phyloP scores from a whole-genome alignment of 2,329 filamentous ascomycete genomes.

The Aureobasidium sp. region DNA sequence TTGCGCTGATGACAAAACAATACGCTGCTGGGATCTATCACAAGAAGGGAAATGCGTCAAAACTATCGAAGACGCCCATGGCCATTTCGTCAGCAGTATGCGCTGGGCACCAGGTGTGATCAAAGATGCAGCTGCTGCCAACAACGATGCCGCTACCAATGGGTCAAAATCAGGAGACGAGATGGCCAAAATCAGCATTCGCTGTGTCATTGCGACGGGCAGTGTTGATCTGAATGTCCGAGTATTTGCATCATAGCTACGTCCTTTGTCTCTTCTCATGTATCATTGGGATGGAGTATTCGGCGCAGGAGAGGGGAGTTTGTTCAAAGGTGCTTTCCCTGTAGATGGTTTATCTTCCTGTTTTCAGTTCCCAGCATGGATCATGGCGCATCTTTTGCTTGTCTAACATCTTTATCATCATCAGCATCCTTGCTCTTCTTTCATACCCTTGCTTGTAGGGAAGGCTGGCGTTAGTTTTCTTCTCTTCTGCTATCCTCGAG shows the following conservation, averaged over 20 bases:
- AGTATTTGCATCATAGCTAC: conserved; percentile 56
- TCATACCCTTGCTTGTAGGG: not conserved
- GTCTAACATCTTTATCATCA: not conserved
- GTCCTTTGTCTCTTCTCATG: not conserved
- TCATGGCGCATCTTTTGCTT: not conserved
- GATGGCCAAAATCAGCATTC: conserved; percentile 54
- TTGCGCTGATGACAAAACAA: conserved; percentile 80
- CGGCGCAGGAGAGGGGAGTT: not conserved
- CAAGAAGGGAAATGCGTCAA: conserved; percentile 90
- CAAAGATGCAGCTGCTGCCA: conserved; percentile 44
- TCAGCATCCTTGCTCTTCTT: not conserved
- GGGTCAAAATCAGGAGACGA: conserved; percentile 27
- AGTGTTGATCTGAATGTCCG: conserved; percentile 74
- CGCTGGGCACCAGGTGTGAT: conserved; percentile 74
- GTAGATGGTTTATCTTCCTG: not conserved
- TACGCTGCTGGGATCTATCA: conserved; percentile 86
- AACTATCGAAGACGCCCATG: conserved; percentile 65
- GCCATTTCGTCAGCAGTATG: conserved; percentile 77
- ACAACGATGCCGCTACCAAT: conserved; percentile 22
- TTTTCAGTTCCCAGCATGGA: not conserved
- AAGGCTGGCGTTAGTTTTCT: not conserved
- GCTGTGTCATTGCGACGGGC: conserved; percentile 79
- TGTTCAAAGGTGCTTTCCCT: not conserved
- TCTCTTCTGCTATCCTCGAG: not conserved
- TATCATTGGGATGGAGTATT: not conserved